These are phyloP conservation scores for Daedaleopsis nitida DNA, from an alignment of 768 basidiomycete species.

Conservation along the genomic window DNA sequence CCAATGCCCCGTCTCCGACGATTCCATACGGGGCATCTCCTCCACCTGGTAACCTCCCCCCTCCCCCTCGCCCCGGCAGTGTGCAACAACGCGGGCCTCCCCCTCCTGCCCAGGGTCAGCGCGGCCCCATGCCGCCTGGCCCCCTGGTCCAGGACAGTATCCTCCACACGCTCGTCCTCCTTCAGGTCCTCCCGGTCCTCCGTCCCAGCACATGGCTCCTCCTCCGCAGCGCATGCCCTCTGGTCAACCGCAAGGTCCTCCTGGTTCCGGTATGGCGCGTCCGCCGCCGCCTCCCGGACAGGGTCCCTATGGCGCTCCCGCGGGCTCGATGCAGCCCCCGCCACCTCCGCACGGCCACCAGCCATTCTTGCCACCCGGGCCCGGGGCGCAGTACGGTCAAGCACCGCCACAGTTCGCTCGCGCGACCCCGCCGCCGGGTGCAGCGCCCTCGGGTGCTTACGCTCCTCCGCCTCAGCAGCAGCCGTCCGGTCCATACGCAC, in stretches of 20 bases:
- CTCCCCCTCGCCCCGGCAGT: constrained; percentile 69
- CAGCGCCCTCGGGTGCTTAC: constrained; percentile 39
- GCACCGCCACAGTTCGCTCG: not conserved
- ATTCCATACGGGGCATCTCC: constrained; percentile 23
- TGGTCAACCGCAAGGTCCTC: constrained; percentile 27
- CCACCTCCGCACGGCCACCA: constrained; percentile 26
- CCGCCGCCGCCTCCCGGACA: constrained; percentile 39
- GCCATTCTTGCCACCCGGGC: constrained; percentile 11
- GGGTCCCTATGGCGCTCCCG: constrained; percentile 52
- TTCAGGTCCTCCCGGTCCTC: constrained; percentile 34
- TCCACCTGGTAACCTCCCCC: constrained; percentile 29
- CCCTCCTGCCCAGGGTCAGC: constrained; percentile 39
- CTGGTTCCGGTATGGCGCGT: constrained; percentile 33
- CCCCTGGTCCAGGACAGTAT: constrained; percentile 29
- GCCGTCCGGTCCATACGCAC: constrained; percentile 29
- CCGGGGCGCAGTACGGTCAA: not conserved
- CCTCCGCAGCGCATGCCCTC: constrained; percentile 42
- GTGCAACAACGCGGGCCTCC: constrained; percentile 50
- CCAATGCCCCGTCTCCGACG: constrained; percentile 48
- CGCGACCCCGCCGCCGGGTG: constrained; percentile 37
- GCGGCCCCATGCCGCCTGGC: constrained; percentile 36
- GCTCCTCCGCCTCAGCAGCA: constrained; percentile 43
- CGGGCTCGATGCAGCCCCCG: constrained; percentile 38
- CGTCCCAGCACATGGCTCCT: constrained; percentile 33
- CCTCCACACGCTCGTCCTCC: constrained; percentile 35